phyloP scores from a whole-genome alignment of 2,329 filamentous ascomycete species.

The Metarhizium album region DNA sequence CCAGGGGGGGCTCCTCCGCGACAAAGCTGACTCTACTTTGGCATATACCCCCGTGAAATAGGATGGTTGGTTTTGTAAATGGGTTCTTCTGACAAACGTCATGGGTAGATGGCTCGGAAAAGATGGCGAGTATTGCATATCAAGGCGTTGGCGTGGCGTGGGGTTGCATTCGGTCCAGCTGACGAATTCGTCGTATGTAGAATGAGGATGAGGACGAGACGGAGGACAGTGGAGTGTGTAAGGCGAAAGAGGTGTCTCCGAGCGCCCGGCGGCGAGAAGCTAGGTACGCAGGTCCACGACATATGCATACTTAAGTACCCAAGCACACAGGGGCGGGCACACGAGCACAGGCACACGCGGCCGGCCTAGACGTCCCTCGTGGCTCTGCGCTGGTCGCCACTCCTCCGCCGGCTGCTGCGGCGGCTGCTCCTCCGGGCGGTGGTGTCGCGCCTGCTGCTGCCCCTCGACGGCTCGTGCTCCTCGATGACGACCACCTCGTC shows the following conservation, averaged over 20 bases:
- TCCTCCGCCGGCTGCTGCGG: slow-evolving; percentile 4
- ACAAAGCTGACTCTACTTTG: not conserved
- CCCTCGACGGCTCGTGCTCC: slow-evolving; percentile 19
- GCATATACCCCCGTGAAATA: not conserved
- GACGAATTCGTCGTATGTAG: no score
- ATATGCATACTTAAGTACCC: no score
- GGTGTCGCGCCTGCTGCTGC: slow-evolving; percentile 10
- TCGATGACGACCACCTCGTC: slow-evolving; percentile 29
- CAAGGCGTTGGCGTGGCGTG: not conserved
- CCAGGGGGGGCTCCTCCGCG: not conserved
- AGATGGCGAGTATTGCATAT: not conserved
- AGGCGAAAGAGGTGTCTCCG: no score
- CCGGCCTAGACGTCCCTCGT: not conserved
- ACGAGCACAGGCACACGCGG: no score
- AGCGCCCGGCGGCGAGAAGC: no score
- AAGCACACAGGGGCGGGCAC: no score
- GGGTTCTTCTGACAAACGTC: no score
- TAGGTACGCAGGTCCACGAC: no score
- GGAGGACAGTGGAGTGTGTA: no score
- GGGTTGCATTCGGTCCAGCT: no score
- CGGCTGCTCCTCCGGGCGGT: slow-evolving; percentile 10
- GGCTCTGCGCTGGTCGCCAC: not conserved
- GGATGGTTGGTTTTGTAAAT: not conserved
- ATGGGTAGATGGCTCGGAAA: no score
- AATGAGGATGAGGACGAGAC: no score